These are phyloP conservation scores for Cymodocea nodosa DNA, from an alignment of 116 monocot species.

Conservation along the genomic window DNA sequence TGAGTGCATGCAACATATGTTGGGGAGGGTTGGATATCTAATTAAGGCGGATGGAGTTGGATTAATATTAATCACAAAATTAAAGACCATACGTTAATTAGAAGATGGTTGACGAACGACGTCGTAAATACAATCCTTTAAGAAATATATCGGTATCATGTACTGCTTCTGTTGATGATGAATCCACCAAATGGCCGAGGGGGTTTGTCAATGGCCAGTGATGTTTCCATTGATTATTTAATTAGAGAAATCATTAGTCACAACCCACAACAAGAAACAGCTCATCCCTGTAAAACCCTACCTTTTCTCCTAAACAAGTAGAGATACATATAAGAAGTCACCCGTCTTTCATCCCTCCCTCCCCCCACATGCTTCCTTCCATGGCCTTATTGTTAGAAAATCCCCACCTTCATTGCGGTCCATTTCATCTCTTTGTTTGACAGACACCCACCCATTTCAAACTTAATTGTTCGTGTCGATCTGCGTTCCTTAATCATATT, in stretches of 20 bases:
- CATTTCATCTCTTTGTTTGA: neutral
- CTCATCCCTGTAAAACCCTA: neutral
- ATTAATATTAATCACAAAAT: neutral
- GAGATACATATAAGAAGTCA: too few species aligned
- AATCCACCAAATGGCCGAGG: neutral
- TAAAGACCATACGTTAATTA: too few species aligned
- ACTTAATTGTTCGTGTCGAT: too few species aligned
- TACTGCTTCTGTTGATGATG: neutral
- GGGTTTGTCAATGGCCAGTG: neutral
- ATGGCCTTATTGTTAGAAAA: neutral
- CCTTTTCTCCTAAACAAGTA: too few species aligned
- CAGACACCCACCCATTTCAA: too few species aligned
- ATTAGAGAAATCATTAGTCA: neutral
- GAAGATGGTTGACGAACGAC: neutral
- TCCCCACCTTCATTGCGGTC: conserved; percentile 2
- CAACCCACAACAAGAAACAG: conserved; percentile 9
- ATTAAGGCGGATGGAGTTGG: neutral
- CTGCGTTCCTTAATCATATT: neutral
- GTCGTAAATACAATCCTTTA: neutral
- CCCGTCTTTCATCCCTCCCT: neutral
- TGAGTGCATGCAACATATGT: neutral
- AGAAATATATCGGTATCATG: neutral
- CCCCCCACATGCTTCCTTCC: neutral
- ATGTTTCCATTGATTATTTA: neutral
- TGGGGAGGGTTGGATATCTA: neutral